Percentiles rank a stretch among this genome's conserved stretches.
Evolutionary conservation across 1,139 yeast genomes (phyloP).

Genomic region (Candida anutae): DNA sequence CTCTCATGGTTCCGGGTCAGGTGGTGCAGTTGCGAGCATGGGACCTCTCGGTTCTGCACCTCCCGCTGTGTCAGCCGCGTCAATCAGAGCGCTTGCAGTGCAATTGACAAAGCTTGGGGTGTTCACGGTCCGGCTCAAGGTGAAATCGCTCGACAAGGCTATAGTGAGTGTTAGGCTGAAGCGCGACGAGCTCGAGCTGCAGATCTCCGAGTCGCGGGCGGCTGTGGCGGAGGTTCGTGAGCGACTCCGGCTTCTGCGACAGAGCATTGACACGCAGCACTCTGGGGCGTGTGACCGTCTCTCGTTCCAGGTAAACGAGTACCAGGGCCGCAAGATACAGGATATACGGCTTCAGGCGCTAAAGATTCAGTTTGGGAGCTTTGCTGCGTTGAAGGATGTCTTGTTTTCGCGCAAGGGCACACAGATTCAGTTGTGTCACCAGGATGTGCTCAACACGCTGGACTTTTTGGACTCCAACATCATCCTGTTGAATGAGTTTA

Average conservation of each 20-base stretch:
- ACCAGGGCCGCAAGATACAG: constrained; percentile 10
- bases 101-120: constrained; percentile 37
- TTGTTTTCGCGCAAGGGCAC: constrained; percentile 10
- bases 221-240: too few species aligned
- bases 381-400: constrained; percentile 19
- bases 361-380: constrained; percentile 19
- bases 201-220: too few species aligned
- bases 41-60: too few species aligned
- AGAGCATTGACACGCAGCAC: background rate
- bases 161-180: background rate
- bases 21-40: too few species aligned
- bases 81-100: constrained; percentile 33
- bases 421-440: constrained; percentile 15
- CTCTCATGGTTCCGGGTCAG: too few species aligned
- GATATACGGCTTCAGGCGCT: constrained; percentile 24
- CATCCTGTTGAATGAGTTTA: constrained; percentile 27
- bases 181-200: too few species aligned
- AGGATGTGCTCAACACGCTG: constrained; percentile 22
- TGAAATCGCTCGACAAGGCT: constrained; percentile 14
- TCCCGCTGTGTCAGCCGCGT: too few species aligned
- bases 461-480: constrained; percentile 24
- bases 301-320: constrained; percentile 6
- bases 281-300: constrained; percentile 3
- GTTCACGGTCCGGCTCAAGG: constrained; percentile 15
- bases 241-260: too few species aligned